These are phyloP conservation scores for Didymosphaeria variabile DNA, from an alignment of 2,329 filamentous ascomycete species.

Conservation along the genomic window DNA sequence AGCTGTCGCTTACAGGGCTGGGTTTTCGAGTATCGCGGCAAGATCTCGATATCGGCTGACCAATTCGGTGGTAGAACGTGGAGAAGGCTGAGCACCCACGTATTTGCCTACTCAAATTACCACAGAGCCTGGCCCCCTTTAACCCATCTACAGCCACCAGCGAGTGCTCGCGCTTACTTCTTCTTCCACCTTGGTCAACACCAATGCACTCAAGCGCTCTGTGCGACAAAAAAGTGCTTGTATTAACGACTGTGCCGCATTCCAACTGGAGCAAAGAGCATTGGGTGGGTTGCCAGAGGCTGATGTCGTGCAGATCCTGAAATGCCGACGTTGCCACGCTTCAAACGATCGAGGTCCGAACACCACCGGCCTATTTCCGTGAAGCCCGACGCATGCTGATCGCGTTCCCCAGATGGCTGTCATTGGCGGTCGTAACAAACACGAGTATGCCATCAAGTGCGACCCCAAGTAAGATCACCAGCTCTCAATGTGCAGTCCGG, in stretches of 20 bases:
- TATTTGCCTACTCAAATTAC: background rate
- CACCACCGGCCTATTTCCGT: background rate
- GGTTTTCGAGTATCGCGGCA: background rate
- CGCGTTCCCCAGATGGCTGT: background rate
- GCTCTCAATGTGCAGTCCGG: background rate
- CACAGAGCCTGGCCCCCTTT: background rate
- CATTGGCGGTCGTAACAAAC: background rate
- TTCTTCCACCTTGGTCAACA: background rate
- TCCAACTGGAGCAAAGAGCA: no score
- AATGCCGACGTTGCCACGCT: background rate
- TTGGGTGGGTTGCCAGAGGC: conserved; percentile 7
- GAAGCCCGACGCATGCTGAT: background rate
- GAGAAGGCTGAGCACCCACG: background rate
- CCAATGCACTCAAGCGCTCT: conserved; percentile 5
- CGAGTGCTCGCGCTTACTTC: background rate
- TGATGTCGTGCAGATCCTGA: background rate
- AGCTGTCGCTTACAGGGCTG: background rate
- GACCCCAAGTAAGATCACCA: background rate
- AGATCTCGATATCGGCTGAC: background rate
- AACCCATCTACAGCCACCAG: background rate
- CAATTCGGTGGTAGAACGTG: background rate
- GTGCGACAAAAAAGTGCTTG: background rate
- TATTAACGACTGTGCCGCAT: background rate
- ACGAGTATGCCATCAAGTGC: background rate
- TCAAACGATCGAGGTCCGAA: background rate